Percentiles rank a stretch among this genome's conserved stretches.
phyloP scores from a whole-genome alignment of 176 grass and related monocot species.

The Eleusine indica region DNA sequence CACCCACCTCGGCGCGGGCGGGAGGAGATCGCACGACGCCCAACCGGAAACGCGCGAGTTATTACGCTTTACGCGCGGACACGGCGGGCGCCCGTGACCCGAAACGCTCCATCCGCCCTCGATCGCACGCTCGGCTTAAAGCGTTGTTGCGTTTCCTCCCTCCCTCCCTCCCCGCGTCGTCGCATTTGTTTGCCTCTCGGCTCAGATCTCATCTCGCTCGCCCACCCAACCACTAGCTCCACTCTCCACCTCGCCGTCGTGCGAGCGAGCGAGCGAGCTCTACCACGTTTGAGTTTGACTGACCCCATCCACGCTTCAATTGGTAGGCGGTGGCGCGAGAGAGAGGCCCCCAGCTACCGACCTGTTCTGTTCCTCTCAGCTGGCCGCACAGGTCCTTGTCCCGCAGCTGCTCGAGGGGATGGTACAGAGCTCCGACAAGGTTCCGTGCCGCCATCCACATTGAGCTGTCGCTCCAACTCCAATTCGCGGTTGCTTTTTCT shows the following conservation, averaged over 20 bases:
- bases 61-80: slow-evolving; percentile 47
- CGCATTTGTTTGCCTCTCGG: background rate
- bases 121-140: slow-evolving; percentile 31
- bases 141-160: background rate
- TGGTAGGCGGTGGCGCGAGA: background rate
- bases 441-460: slow-evolving; percentile 12
- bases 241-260: slow-evolving; percentile 22
- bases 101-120: slow-evolving; percentile 28
- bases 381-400: background rate
- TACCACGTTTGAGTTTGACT: background rate
- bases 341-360: background rate
- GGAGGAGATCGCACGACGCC: background rate
- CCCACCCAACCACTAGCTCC: background rate
- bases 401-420: slow-evolving; percentile 11
- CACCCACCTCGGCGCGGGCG: slow-evolving; percentile 14
- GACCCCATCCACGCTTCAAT: background rate
- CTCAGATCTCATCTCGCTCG: slow-evolving; percentile 50
- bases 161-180: background rate
- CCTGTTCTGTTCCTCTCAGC: background rate
- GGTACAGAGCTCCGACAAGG: background rate
- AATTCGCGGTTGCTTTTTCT: background rate
- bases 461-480: background rate
- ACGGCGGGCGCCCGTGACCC: slow-evolving; percentile 36
- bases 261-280: slow-evolving; percentile 11
- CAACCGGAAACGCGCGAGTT: slow-evolving; percentile 47